Conservation (phyloP, 1,284 basidiomycete genomes). For the Chondrostereum purpureum region DNA sequence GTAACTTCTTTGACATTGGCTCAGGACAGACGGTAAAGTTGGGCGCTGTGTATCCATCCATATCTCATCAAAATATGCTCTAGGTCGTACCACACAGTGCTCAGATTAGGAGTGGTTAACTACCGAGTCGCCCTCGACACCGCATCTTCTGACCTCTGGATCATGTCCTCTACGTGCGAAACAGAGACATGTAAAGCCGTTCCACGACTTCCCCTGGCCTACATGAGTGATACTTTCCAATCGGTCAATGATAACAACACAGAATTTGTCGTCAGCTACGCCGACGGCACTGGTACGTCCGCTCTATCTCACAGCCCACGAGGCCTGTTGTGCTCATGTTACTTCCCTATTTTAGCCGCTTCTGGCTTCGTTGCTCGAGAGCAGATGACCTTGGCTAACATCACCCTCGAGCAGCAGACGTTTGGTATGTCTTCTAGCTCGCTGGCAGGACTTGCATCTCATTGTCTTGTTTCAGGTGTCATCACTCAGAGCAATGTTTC, state of each 20-base stretch:
- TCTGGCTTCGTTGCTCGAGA: slow-evolving; percentile 67
- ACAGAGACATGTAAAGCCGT: slow-evolving; percentile 43
- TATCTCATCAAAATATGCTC: slow-evolving; percentile 5
- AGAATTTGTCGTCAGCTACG: slow-evolving; percentile 51
- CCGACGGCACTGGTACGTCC: slow-evolving; percentile 58
- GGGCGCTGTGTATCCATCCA: slow-evolving; percentile 17
- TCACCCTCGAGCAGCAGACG: slow-evolving; percentile 52
- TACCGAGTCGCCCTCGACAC: slow-evolving; percentile 72
- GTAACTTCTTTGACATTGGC: slow-evolving; percentile 36
- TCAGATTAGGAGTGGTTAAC: slow-evolving; percentile 51
- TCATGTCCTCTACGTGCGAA: slow-evolving; percentile 58
- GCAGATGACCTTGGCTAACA: slow-evolving; percentile 47
- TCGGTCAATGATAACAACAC: slow-evolving; percentile 56
- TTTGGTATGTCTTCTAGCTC: slow-evolving; percentile 43
- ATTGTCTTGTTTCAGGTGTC: slow-evolving; percentile 35
- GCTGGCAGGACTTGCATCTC: slow-evolving; percentile 7
- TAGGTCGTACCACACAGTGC: slow-evolving; percentile 61
- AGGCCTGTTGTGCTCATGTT: slow-evolving; percentile 8
- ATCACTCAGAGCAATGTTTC: slow-evolving; percentile 57
- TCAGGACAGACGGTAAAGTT: slow-evolving; percentile 44
- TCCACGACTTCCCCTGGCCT: slow-evolving; percentile 62
- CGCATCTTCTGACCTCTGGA: slow-evolving; percentile 70
- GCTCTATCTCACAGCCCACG: slow-evolving; percentile 5
- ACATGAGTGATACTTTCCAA: slow-evolving; percentile 57
- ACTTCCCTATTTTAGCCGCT: slow-evolving; percentile 34